These are phyloP conservation scores for Cydonia oblonga DNA, from an alignment of 331 rosid genomes.

Conservation along the genomic window DNA sequence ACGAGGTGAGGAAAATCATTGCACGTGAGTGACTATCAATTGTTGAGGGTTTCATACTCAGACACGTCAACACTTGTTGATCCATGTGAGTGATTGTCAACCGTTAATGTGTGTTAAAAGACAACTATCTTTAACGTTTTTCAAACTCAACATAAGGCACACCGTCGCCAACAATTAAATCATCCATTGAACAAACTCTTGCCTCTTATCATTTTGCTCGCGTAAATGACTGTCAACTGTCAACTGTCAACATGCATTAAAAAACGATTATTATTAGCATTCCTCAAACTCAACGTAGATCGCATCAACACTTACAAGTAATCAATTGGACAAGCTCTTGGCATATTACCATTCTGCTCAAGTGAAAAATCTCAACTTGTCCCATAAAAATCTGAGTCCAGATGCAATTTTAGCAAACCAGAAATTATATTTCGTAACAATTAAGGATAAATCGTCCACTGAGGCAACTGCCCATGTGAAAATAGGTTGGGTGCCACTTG, in stretches of 20 bases:
- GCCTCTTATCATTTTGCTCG: background rate
- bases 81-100: accelerated
- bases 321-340: background rate
- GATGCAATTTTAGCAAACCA: background rate
- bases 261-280: background rate
- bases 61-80: no score
- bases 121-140: background rate
- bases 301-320: background rate
- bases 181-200: background rate
- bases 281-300: background rate
- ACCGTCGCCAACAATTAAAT: background rate
- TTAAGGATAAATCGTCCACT: background rate
- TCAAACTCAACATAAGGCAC: background rate
- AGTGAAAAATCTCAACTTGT: background rate
- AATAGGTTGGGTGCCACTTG: background rate
- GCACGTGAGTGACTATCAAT: no score
- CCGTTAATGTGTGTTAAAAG: no score
- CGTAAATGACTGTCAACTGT: no score
- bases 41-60: no score
- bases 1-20: background rate
- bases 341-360: background rate
- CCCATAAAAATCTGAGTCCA: background rate
- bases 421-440: background rate
- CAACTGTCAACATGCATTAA: background rate
- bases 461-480: background rate